phyloP scores from a whole-genome alignment of 768 basidiomycete genomes.

The Sistotremastrum niveocremeum region DNA sequence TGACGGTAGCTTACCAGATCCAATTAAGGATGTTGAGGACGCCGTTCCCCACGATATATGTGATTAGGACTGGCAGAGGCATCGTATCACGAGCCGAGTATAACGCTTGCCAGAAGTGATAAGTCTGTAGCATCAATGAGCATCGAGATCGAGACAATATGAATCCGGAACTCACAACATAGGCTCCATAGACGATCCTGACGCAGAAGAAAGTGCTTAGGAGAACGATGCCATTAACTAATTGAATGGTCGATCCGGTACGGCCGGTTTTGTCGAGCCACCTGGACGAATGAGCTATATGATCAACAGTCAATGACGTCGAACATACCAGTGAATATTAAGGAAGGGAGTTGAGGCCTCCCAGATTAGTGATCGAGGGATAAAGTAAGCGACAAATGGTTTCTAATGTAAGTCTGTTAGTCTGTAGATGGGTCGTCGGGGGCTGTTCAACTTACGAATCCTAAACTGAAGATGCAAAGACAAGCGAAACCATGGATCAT shows the following conservation, averaged over 20 bases:
- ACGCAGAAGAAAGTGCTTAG: conserved; percentile 55
- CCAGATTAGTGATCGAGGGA: conserved; percentile 68
- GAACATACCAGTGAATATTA: conserved; percentile 68
- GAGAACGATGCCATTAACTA: conserved; percentile 59
- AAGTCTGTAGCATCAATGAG: conserved; percentile 30
- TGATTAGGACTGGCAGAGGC: conserved; percentile 29
- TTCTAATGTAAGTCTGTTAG: conserved; percentile 24
- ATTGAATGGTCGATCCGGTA: conserved; percentile 53
- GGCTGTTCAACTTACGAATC: conserved; percentile 41
- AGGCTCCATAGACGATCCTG: conserved; percentile 59
- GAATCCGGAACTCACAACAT: conserved; percentile 17
- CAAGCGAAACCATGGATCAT: conserved; percentile 66
- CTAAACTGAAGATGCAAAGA: conserved; percentile 46
- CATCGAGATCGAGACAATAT: not conserved
- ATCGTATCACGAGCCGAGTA: conserved; percentile 39
- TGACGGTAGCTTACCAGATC: conserved; percentile 41
- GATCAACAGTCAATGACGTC: not conserved
- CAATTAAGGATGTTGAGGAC: conserved; percentile 62
- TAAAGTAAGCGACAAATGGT: conserved; percentile 72
- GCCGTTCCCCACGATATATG: conserved; percentile 47
- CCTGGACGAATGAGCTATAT: conserved; percentile 23
- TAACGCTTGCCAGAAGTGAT: conserved; percentile 51
- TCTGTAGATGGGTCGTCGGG: not conserved
- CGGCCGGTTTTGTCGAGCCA: conserved; percentile 65
- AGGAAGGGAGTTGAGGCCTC: conserved; percentile 77